These are phyloP conservation scores for Beauveria rudraprayagi DNA, from an alignment of 2,329 filamentous ascomycete species.

Conservation along the genomic window DNA sequence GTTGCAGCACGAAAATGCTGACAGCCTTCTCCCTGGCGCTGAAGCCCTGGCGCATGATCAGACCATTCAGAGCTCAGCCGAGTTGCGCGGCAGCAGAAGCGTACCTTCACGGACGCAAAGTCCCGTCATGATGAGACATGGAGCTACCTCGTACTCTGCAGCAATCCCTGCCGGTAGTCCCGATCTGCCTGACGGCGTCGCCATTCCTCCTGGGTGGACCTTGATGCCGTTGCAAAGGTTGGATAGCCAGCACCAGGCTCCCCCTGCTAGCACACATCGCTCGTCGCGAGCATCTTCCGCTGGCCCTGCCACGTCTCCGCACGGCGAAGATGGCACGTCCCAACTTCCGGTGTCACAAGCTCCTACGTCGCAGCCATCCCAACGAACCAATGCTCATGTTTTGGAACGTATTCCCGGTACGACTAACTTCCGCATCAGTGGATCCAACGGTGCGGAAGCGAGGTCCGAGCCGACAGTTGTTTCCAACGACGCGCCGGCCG, in stretches of 20 bases:
- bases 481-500: background rate
- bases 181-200: slow-evolving; percentile 55
- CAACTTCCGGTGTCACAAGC: background rate
- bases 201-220: slow-evolving; percentile 57
- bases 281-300: slow-evolving; percentile 7
- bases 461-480: background rate
- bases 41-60: background rate
- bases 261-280: background rate
- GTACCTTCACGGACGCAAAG: slow-evolving; percentile 17
- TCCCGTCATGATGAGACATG: slow-evolving; percentile 40
- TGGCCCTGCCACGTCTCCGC: slow-evolving; percentile 4
- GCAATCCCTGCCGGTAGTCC: slow-evolving; percentile 52
- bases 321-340: background rate
- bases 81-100: background rate
- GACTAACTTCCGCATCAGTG: background rate
- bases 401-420: slow-evolving; percentile 4
- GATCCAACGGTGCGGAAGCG: background rate
- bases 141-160: slow-evolving; percentile 34
- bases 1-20: background rate
- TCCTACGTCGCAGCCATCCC: slow-evolving; percentile 32
- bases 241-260: slow-evolving; percentile 25
- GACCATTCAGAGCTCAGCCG: background rate
- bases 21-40: background rate
- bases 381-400: slow-evolving; percentile 23
- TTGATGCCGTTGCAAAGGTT: slow-evolving; percentile 53